Evolutionary conservation across 78 protist species (phyloP).

Genomic region (Tieghemostelium lacteum): DNA sequence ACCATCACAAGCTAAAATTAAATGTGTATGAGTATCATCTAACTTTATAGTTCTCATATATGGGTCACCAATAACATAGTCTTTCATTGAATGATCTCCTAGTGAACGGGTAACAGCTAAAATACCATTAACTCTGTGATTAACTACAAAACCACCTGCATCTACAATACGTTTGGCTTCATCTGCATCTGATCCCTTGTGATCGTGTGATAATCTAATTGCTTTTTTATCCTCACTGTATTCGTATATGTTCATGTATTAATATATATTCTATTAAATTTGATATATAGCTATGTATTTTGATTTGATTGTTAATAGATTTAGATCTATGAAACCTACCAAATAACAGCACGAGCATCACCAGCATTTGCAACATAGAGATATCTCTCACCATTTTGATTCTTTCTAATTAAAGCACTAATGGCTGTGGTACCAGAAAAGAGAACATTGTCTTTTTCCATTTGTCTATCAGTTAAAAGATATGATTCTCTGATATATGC

Average conservation of each 20-base stretch:
- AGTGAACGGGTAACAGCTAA: constrained; percentile 85
- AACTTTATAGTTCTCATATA: constrained; percentile 25
- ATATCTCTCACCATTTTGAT: constrained; percentile 28
- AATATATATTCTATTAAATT: too few species aligned
- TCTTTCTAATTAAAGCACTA: constrained; percentile 61
- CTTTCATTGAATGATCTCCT: constrained; percentile 85
- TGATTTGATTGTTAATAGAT: background rate
- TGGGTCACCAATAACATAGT: constrained; percentile 82
- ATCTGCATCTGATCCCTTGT: constrained; percentile 72
- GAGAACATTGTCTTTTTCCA: constrained; percentile 51
- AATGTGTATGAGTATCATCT: constrained; percentile 37
- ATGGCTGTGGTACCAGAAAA: constrained; percentile 80
- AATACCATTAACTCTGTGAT: constrained; percentile 83
- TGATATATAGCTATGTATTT: too few species aligned
- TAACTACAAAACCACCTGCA: constrained; percentile 81
- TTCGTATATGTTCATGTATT: background rate
- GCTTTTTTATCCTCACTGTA: constrained; percentile 64
- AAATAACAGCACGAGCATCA: constrained; percentile 85
- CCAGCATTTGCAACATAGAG: constrained; percentile 85
- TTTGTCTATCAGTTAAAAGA: constrained; percentile 69
- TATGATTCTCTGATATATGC: constrained; percentile 47
- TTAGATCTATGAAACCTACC: constrained; percentile 1
- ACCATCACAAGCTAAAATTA: constrained; percentile 89
- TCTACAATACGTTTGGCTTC: constrained; percentile 62
- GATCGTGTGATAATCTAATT: constrained; percentile 79